Conservation (phyloP, 2,329 filamentous ascomycete species). For the Harringtonia aguacate region DNA sequence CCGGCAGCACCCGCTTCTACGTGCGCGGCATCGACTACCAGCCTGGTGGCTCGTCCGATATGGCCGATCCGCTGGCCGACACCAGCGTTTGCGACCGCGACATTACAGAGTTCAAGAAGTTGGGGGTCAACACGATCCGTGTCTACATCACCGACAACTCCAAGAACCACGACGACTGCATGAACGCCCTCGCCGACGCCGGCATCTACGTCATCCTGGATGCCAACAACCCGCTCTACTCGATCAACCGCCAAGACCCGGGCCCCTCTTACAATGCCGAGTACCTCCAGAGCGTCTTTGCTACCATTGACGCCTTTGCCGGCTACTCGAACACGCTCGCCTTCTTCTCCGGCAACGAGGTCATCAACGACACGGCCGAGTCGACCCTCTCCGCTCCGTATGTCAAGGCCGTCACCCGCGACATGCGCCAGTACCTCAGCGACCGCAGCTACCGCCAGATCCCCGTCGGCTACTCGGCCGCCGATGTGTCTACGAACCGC, state of each 20-base stretch:
- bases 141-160: conserved; percentile 91
- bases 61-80: conserved; percentile 68
- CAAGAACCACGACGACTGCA: conserved; percentile 71
- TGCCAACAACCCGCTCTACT: conserved; percentile 83
- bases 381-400: conserved; percentile 60
- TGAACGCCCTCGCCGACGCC: conserved; percentile 67
- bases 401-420: conserved; percentile 69
- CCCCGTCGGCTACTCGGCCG: conserved; percentile 67
- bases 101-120: conserved; percentile 68
- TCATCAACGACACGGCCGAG: conserved; percentile 56
- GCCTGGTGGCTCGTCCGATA: conserved; percentile 45
- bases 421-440: conserved; percentile 62
- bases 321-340: conserved; percentile 80
- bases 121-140: conserved; percentile 84
- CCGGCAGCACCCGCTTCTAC: conserved; percentile 43
- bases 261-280: conserved; percentile 71
- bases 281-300: conserved; percentile 77
- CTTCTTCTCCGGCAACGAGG: conserved; percentile 76
- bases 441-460: conserved; percentile 50
- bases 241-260: conserved; percentile 69
- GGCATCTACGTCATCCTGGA: conserved; percentile 90
- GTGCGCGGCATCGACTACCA: conserved; percentile 52
- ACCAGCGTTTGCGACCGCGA: conserved; percentile 62
- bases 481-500: conserved; percentile 77
- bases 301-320: conserved; percentile 75